phyloP scores from a whole-genome alignment of 352 stramenopile genomes.

The Globisporangium heterothallicum region DNA sequence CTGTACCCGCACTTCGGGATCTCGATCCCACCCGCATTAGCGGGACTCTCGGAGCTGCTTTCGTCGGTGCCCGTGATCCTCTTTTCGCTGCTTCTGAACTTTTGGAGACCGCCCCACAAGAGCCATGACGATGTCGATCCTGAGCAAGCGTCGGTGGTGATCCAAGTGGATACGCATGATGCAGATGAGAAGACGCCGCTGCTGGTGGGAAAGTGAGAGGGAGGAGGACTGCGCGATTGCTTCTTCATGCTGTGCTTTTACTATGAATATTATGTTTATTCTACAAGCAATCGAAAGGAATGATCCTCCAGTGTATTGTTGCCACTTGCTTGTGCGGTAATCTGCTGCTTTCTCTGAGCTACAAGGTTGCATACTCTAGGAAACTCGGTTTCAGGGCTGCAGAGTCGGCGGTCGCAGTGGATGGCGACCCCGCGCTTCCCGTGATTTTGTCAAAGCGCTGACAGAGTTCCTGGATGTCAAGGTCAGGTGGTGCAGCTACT shows the following conservation, averaged over 20 bases:
- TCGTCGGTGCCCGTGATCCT: conserved; percentile 77
- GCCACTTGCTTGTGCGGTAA: too few species aligned
- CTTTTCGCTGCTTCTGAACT: conserved; percentile 67
- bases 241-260: conserved; percentile 3
- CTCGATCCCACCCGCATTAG: conserved; percentile 59
- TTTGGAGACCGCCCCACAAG: conserved; percentile 48
- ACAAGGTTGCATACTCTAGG: conserved; percentile 21
- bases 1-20: conserved; percentile 57
- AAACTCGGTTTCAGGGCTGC: conserved; percentile 22
- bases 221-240: background rate
- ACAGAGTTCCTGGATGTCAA: conserved; percentile 21
- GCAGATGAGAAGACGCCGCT: conserved; percentile 31
- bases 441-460: conserved; percentile 40
- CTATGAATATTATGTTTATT: conserved; percentile 1
- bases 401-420: conserved; percentile 2
- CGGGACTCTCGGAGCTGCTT: conserved; percentile 64
- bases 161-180: conserved; percentile 24
- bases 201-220: conserved; percentile 14
- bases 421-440: conserved; percentile 5
- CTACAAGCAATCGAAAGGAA: background rate
- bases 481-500: background rate
- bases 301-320: too few species aligned
- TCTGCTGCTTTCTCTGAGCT: background rate
- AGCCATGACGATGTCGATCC: conserved; percentile 11
- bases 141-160: conserved; percentile 19